Conservation (phyloP, 2,329 filamentous ascomycete genomes). For the Ceratocystiopsis brevicomis region DNA sequence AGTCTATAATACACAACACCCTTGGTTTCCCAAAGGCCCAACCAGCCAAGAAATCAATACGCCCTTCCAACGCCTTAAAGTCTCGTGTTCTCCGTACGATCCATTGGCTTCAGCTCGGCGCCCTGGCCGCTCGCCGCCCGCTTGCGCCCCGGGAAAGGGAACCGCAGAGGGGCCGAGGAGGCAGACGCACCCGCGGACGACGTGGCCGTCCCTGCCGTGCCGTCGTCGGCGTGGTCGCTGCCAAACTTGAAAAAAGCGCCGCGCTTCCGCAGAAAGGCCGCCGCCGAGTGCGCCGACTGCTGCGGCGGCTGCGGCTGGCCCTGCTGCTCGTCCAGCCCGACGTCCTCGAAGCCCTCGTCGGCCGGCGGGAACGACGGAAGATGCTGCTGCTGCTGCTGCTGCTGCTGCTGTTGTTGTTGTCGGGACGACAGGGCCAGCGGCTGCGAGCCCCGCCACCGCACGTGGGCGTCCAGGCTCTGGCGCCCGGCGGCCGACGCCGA, state of each 20-base stretch:
- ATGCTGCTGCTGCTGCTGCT: not conserved
- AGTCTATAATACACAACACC: no score
- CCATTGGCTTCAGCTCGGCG: slow-evolving; percentile 43
- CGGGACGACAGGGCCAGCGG: not conserved
- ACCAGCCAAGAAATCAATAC: no score
- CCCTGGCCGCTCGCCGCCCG: slow-evolving; percentile 51
- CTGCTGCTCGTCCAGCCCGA: slow-evolving; percentile 60
- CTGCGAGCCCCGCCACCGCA: slow-evolving; percentile 32
- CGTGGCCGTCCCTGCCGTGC: not conserved
- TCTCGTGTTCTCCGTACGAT: slow-evolving; percentile 11
- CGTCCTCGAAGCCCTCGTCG: slow-evolving; percentile 77
- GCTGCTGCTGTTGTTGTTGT: not conserved
- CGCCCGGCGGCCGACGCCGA: slow-evolving; percentile 36
- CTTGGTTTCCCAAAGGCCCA: no score
- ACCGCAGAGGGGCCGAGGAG: slow-evolving; percentile 21
- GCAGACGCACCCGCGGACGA: no score
- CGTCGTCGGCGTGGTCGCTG: slow-evolving; percentile 27
- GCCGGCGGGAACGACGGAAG: slow-evolving; percentile 31
- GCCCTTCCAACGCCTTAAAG: no score
- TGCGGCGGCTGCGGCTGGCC: not conserved
- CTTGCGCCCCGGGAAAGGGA: slow-evolving; percentile 55
- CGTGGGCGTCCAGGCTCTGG: slow-evolving; percentile 63
- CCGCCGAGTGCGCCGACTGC: slow-evolving; percentile 2
- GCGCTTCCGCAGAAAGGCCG: slow-evolving; percentile 39
- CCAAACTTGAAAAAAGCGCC: slow-evolving; percentile 68